Conservation (phyloP, 306 rosid species). For the Corylus americana region DNA sequence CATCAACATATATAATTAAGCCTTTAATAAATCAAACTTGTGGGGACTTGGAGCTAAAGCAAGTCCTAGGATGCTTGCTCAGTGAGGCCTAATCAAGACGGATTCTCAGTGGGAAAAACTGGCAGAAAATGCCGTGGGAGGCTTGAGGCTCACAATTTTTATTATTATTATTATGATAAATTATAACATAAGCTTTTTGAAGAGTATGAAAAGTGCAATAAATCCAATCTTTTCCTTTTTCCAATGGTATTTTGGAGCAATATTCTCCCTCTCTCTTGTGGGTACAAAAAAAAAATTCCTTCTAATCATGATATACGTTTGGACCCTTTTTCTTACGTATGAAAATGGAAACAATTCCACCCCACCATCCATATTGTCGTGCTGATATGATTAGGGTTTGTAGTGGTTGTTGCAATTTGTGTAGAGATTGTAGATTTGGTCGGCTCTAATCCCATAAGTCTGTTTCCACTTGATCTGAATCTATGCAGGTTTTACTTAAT, state of each 20-base stretch:
- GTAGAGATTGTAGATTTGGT: conserved; percentile 11
- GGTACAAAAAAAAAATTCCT: conserved; percentile 47
- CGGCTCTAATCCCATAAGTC: conserved; percentile 20
- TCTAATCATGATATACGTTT: conserved; percentile 47
- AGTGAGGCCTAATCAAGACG: conserved; percentile 28
- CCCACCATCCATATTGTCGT: conserved; percentile 34
- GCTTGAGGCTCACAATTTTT: conserved; percentile 28
- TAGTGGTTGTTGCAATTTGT: conserved; percentile 33
- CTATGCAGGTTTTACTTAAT: neutral
- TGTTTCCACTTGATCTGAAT: neutral
- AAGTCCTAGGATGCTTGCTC: conserved; percentile 61
- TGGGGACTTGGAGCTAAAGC: conserved; percentile 43
- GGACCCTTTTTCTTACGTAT: conserved; percentile 39
- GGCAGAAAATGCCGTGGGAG: conserved; percentile 32
- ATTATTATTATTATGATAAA: conserved; percentile 18
- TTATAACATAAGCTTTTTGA: conserved; percentile 40
- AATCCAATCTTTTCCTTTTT: conserved; percentile 50
- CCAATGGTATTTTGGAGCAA: conserved; percentile 40
- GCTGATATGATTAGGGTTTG: conserved; percentile 38
- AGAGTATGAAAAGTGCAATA: conserved; percentile 42
- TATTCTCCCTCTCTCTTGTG: conserved; percentile 33
- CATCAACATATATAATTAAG: conserved; percentile 29
- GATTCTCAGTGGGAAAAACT: conserved; percentile 39
- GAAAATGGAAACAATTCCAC: conserved; percentile 26
- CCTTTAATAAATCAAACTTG: conserved; percentile 15